Conservation (phyloP, 257 asterid species). For the Ballota nigra region DNA sequence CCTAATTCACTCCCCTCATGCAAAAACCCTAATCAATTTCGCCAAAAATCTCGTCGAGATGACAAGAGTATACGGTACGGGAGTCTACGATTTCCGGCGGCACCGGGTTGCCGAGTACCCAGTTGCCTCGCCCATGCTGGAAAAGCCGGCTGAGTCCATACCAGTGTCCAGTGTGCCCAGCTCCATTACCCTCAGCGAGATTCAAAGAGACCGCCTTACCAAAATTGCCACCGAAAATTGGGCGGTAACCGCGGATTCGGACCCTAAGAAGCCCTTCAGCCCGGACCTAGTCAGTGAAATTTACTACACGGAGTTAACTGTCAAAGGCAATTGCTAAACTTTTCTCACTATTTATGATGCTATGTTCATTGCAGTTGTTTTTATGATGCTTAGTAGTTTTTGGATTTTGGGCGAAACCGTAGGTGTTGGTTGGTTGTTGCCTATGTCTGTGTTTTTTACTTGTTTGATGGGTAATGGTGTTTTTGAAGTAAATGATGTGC, state of each 20-base stretch:
- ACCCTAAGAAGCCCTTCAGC: slow-evolving; percentile 62
- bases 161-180: slow-evolving; percentile 54
- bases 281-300: slow-evolving; percentile 76
- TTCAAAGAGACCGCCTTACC: slow-evolving; percentile 87
- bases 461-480: background rate
- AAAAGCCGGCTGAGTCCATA: slow-evolving; percentile 55
- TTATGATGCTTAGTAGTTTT: background rate
- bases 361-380: background rate
- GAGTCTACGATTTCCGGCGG: slow-evolving; percentile 83
- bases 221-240: slow-evolving; percentile 80
- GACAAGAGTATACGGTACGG: slow-evolving; percentile 81
- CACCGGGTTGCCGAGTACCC: slow-evolving; percentile 97
- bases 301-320: slow-evolving; percentile 75
- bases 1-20: slow-evolving; percentile 9
- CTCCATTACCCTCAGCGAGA: slow-evolving; percentile 84
- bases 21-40: slow-evolving; percentile 6
- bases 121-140: slow-evolving; percentile 32
- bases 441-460: background rate
- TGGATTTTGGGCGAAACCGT: background rate
- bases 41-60: slow-evolving; percentile 21
- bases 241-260: slow-evolving; percentile 54
- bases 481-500: background rate
- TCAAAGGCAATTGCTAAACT: slow-evolving; percentile 48
- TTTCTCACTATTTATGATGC: background rate
- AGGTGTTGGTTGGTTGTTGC: background rate